Evolutionary conservation across 257 asterid species (phyloP), one percentile per base, ranked within the genome.

Genomic region (Gentiana dahurica): DNA sequence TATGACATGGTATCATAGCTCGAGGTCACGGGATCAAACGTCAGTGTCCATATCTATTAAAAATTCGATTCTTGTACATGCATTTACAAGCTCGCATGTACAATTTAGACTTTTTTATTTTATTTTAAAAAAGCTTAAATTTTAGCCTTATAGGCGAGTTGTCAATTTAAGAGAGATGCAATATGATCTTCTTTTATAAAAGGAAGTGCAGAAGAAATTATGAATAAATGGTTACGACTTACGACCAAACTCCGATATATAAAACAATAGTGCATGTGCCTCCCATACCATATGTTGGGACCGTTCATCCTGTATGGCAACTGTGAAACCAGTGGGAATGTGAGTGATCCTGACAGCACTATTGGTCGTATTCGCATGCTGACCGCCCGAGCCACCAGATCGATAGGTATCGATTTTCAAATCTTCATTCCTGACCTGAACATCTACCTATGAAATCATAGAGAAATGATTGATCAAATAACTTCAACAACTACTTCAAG

Each of bases 301-400:
- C 65, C 97, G 79, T 64, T 87, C 97, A 58, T 91, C 97, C 69
- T 87, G 98, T 81, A 85, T 91, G 74, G 96, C 49, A 68, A 87
- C 80, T 38, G 87, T 75, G 66, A 91, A 66, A 47, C 96, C 96
- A 1, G 96, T 72, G 9, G 98, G 98, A 47, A 83, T 45, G 69
- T 87, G 98, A 74, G 95, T 85, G 59, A 91, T 56, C 78, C 96
- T 87, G 54, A 91, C 98, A 69, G 98, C 98, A 75, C 98, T 91
- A 68, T 87, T 80, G 34, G 96, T 91, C 55, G 96, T 87, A 68
- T 87, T 91, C 36, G 79, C 98, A 49, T 84, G 94, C 82, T 87
- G 98, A 61, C 98, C 98, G 47, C 98, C 96, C 13, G 92, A 81
- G 65, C 98, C 96, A 62, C 98, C 98, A 36, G 96, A 81, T 65